Base-by-base conservation (phyloP, 768 basidiomycete species). In the Lactifluus hygrophoroides region DNA sequence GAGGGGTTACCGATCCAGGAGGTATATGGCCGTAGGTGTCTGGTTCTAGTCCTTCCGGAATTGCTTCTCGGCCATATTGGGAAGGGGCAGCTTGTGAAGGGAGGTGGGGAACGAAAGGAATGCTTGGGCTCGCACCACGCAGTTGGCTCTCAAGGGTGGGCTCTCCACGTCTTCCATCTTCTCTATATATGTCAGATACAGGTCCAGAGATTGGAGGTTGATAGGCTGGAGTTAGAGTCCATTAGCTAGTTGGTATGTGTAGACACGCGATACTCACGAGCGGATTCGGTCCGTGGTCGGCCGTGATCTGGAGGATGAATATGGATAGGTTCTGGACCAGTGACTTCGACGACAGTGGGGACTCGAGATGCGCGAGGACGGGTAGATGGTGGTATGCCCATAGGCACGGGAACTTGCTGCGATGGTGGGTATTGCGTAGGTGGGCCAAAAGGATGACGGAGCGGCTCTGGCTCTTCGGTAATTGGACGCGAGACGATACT, bases 291-390 rank as follows among this genome's bases (percentile, higher is more conserved):
- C 19, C 48, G 48, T 45, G 53, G 48, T 35, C 17, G 32, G 8
- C 14, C 40, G 5, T 28, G 46, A 2, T 27, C 58, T 27, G 54
- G 49, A 56, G 49, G 43, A 38, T 13, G 42, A 30, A 60, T 21
- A 5, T 56, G 35, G 9, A 60, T 60, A 5, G n/a, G 54, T 23
- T 60, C 59, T 5, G 59, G 58, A 27, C 58, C 58, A 21, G 28
- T 55, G n/a, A 50, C 59, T 48, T 60, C 59, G 25, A 60, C 43
- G 34, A 60, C 27, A 35, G 59, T 60, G 37, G 59, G 58, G 28
- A 43, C 43, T n/a, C 35, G 43, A 44, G 53, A 55, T 23, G 52
- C 11, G 5, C 58, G 58, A 21, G 50, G 44, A 38, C 46, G 58
- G 23, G 40, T 32, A 32, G 58, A 38, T 19, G 53, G 34, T 10